Base-by-base conservation (phyloP, 495 filamentous ascomycete species). In the Hypomontagnella submonticulosa region DNA sequence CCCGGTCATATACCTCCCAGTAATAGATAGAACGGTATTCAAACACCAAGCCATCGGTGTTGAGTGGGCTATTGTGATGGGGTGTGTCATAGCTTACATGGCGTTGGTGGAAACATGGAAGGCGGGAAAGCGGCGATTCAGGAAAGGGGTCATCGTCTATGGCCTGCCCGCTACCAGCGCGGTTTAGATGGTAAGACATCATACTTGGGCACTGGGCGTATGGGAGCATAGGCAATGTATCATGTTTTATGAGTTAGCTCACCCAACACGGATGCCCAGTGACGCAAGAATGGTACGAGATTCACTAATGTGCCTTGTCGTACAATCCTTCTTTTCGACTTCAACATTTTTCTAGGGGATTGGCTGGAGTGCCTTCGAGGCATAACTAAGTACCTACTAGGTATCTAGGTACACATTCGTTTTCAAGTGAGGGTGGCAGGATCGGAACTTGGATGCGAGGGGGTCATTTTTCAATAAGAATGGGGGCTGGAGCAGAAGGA, bases 21-120 rank as follows among this genome's bases (percentile, higher is more conserved):
- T 75, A 15, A 77, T 87, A 61, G 84, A 85, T 68, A 73, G 63
- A 12, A 67, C 66, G 6, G 85, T 87, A 4, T 87, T 87, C 76
- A 84, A 84, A 62, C 85, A 87, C 69, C 75, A 75, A 54, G 78
- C 77, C 12, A 84, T 87, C 55, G 79, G 73, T n/a, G 84, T 84
- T 78, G 84, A 87, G 56, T 86, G 84, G 84, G 81, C 74, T n/a
- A 75, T 86, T 37, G 84, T 86, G 0, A 74, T 79, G n/a, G 76
- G 78, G 27, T 77, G 72, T 18, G 77, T 80, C 0, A 59, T 77
- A 4, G 62, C 77, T 7, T 87, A 84, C 63, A 72, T 87, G 18
- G 49, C 68, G 0, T 73, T 83, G 6, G 73, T 85, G 41, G 84
- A 87, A 71, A 56, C 71, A 8, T 87, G 84, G 82, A 85, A 85